Conservation (phyloP, 1,284 basidiomycete species). For the Ganoderma resinaceum region DNA sequence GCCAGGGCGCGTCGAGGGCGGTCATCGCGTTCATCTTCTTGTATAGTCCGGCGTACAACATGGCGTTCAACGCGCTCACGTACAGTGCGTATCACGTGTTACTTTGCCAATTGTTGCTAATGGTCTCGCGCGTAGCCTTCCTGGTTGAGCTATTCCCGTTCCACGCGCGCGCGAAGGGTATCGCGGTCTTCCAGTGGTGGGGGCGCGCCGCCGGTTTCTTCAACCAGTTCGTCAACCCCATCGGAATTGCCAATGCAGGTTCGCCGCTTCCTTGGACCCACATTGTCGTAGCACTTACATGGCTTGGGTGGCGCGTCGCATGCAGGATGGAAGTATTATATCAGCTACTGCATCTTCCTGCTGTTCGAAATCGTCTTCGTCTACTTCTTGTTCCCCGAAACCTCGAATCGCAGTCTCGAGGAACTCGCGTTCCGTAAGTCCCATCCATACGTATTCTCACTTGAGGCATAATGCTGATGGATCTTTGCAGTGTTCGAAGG, state of each 20-base stretch:
- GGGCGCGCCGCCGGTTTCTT: slow-evolving; percentile 62
- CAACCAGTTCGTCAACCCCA: slow-evolving; percentile 79
- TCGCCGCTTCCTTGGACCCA: too few species aligned
- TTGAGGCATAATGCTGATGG: neutral
- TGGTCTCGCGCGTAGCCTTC: slow-evolving; percentile 48
- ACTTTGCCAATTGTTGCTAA: neutral
- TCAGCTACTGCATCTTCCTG: slow-evolving; percentile 39
- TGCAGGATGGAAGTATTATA: slow-evolving; percentile 43
- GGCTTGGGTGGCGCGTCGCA: too few species aligned
- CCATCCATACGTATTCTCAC: neutral
- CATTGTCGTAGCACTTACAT: neutral
- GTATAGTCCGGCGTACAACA: slow-evolving; percentile 71
- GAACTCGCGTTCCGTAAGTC: slow-evolving; percentile 65
- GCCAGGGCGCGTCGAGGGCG: slow-evolving; percentile 53
- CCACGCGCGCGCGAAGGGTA: slow-evolving; percentile 70
- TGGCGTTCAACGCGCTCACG: slow-evolving; percentile 68
- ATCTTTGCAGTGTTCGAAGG: slow-evolving; percentile 53
- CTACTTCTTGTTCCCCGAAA: slow-evolving; percentile 58
- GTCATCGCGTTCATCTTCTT: slow-evolving; percentile 72
- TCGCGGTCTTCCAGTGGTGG: slow-evolving; percentile 69
- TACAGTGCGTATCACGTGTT: slow-evolving; percentile 48
- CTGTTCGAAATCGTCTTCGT: slow-evolving; percentile 60
- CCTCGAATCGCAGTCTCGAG: slow-evolving; percentile 59
- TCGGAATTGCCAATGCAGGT: slow-evolving; percentile 61
- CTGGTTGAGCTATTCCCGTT: slow-evolving; percentile 74